Percentiles rank a stretch among this genome's conserved stretches.
Evolutionary conservation across 2,329 filamentous ascomycete species (phyloP).

Genomic region (Phialocephala sp.): DNA sequence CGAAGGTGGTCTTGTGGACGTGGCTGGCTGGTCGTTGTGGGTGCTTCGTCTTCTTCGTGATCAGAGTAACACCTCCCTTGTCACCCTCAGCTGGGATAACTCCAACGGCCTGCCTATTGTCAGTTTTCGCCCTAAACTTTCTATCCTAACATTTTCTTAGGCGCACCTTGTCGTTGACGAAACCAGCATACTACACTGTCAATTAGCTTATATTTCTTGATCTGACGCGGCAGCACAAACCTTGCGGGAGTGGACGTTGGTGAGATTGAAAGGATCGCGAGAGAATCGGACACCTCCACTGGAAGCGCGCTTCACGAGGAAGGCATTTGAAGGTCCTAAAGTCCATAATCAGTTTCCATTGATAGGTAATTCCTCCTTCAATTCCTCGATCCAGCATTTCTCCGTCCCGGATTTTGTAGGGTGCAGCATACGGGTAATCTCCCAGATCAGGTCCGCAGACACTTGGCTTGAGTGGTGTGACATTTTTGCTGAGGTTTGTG

Average conservation of each 20-base stretch:
- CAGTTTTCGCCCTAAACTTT: slow-evolving; percentile 27
- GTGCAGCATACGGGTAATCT: slow-evolving; percentile 82
- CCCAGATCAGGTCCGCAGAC: slow-evolving; percentile 92
- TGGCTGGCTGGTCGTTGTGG: slow-evolving; percentile 74
- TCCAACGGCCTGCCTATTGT: slow-evolving; percentile 70
- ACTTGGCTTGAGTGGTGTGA: slow-evolving; percentile 71
- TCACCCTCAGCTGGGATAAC: slow-evolving; percentile 66
- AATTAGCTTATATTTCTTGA: slow-evolving; percentile 24
- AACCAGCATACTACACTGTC: slow-evolving; percentile 78
- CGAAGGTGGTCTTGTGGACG: slow-evolving; percentile 70
- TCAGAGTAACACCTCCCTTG: slow-evolving; percentile 80
- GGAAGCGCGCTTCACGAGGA: slow-evolving; percentile 86
- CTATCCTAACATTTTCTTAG: not conserved
- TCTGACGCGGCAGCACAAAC: slow-evolving; percentile 52
- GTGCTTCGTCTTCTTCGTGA: slow-evolving; percentile 82
- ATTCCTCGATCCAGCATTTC: not conserved
- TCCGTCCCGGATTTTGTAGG: not conserved
- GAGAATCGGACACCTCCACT: slow-evolving; percentile 88
- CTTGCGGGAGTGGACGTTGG: slow-evolving; percentile 91
- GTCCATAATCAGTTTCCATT: slow-evolving; percentile 28
- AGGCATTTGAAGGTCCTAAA: slow-evolving; percentile 85
- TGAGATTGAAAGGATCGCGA: slow-evolving; percentile 90
- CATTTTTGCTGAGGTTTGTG: slow-evolving; percentile 38
- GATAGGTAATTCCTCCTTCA: slow-evolving; percentile 16
- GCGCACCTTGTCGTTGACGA: slow-evolving; percentile 89